phyloP scores from a whole-genome alignment of 2,329 filamentous ascomycete genomes.

The Cryphonectria naterciae region DNA sequence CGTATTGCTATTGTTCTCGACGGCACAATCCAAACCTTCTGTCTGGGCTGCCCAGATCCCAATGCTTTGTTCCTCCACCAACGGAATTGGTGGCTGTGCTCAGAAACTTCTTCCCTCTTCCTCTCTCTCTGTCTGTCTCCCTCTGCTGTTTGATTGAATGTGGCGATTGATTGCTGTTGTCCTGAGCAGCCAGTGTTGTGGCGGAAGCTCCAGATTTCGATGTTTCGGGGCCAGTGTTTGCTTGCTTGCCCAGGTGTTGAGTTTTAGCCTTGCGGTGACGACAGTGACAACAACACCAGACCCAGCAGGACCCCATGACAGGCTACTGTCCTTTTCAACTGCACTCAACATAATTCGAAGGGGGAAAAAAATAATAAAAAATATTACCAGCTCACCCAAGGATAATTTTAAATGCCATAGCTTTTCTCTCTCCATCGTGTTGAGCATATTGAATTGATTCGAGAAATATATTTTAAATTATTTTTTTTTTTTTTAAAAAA shows the following conservation, averaged over 20 bases:
- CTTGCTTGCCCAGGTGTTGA: neutral
- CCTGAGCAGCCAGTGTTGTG: neutral
- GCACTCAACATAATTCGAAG: neutral
- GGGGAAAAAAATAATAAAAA: neutral
- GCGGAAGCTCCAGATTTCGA: neutral
- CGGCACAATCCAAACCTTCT: constrained; percentile 19
- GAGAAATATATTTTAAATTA: neutral
- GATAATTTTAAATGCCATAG: neutral
- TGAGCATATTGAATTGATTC: neutral
- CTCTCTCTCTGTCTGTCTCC: neutral
- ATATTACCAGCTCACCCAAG: neutral
- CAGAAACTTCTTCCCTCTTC: neutral
- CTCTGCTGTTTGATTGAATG: neutral
- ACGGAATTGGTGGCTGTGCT: neutral
- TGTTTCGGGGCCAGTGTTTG: neutral
- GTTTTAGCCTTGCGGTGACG: neutral
- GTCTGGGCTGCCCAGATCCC: neutral
- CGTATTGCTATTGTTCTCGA: constrained; percentile 23
- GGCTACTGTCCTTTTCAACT: neutral
- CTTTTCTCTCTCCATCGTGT: neutral
- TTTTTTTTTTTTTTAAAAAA: neutral
- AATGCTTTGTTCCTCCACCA: neutral
- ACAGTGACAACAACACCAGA: neutral
- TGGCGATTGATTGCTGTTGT: neutral
- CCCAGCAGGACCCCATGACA: neutral